Evolutionary conservation across 2,329 filamentous ascomycete species (phyloP), one percentile per base, ranked within the genome.

Genomic region (Lecanicillium sp.): DNA sequence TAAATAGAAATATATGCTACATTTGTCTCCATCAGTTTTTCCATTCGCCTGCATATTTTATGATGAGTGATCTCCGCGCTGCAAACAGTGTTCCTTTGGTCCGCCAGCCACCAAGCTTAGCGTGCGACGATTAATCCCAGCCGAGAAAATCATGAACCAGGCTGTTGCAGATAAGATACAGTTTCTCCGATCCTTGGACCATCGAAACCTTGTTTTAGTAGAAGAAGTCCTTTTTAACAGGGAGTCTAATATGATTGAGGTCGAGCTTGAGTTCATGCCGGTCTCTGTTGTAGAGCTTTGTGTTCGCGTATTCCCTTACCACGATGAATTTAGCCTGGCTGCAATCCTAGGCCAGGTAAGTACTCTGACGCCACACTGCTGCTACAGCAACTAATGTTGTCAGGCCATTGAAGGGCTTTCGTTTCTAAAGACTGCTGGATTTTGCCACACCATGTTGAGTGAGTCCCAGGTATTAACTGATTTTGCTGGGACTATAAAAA

Each of bases 401-500:
- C 12, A 43, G 29, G 19, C 29, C 4, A 29, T 43, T n/a, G 17
- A 43, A 33, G 40, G 40, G 17, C 26, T 43, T 19, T 43, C 10
- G 33, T 43, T 32, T 20, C 40, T 43, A 10, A 19, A 30, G 19
- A 43, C 20, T 43, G 29, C 40, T 23, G 14, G 40, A 27, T 17
- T 43, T 43, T 32, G 17, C 11, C 19, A 43, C 14, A 30, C 27
- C 12, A 43, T 20, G 15, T 43, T 43, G 9, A 29, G 26, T 12
- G 19, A 43, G 40, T 43, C 19, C 11, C 17, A 43, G 29, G 40
- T 43, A 17, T 19, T 43, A 12, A 27, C 40, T 32, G 19, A 43
- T 33, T 33, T 43, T 10, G 29, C 17, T 19, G 40, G 40, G 40
- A 43, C 32, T 43, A 15, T 35, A 19, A 43, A 43, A 43, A 43